These are phyloP conservation scores for Ceratorhiza oryzae-sativae DNA, from an alignment of 1,284 basidiomycete genomes.

Conservation along the genomic window DNA sequence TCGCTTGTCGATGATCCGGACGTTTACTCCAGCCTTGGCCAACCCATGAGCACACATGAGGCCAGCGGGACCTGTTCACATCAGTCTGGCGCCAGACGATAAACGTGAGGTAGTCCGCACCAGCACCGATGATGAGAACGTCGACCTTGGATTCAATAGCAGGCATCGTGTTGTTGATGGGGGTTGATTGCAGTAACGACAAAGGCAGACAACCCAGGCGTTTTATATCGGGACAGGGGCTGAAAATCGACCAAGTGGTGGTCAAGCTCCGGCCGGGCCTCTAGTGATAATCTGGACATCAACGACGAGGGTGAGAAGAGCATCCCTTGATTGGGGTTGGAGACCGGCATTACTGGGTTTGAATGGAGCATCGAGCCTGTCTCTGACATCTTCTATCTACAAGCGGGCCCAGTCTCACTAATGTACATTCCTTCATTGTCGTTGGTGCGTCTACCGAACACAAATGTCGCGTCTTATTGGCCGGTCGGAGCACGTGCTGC, in stretches of 20 bases:
- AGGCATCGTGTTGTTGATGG: slow-evolving; percentile 19
- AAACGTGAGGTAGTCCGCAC: slow-evolving; percentile 32
- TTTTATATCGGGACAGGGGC: not conserved
- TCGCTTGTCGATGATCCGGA: slow-evolving; percentile 71
- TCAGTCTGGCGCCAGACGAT: not conserved
- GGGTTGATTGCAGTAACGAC: not conserved
- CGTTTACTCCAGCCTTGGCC: slow-evolving; percentile 63
- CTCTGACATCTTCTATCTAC: not conserved
- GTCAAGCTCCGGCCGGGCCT: slow-evolving; percentile 35
- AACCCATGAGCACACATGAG: slow-evolving; percentile 71
- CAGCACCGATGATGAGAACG: slow-evolving; percentile 57
- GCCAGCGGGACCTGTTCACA: slow-evolving; percentile 60
- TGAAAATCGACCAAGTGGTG: not conserved
- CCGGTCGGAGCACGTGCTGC: slow-evolving; percentile 2
- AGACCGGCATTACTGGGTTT: slow-evolving; percentile 6
- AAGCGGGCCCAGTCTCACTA: slow-evolving; percentile 15
- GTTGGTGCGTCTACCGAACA: not conserved
- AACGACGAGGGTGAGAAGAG: slow-evolving; percentile 1
- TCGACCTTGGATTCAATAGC: slow-evolving; percentile 56
- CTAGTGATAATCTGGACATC: slow-evolving; percentile 10
- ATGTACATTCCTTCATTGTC: not conserved
- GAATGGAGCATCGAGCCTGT: not conserved
- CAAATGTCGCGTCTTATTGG: not conserved
- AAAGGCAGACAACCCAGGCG: not conserved
- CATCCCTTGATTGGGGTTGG: slow-evolving; percentile 20